Conservation (phyloP, 306 rosid genomes). For the Crataegus laevigata region DNA sequence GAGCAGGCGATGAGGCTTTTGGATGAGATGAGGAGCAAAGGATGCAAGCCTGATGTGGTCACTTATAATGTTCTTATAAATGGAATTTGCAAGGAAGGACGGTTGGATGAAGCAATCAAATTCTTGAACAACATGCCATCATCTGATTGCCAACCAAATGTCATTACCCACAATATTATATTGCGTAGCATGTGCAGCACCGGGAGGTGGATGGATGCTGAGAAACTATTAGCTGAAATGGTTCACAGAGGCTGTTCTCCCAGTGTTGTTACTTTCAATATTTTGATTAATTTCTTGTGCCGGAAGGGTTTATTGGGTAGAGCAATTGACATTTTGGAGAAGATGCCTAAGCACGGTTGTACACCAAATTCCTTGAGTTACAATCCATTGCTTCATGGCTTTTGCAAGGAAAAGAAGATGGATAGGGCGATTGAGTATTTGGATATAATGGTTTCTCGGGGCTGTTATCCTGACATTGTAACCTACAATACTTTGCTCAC, state of each 20-base stretch:
- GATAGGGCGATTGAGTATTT: constrained; percentile 76
- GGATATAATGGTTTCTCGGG: constrained; percentile 80
- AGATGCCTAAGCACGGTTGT: constrained; percentile 83
- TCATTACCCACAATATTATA: constrained; percentile 69
- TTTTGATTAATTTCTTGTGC: constrained; percentile 86
- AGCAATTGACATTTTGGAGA: constrained; percentile 82
- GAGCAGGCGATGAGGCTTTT: constrained; percentile 78
- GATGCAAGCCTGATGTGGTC: constrained; percentile 89
- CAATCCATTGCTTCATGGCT: constrained; percentile 91
- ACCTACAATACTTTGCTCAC: constrained; percentile 86
- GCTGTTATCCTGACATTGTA: constrained; percentile 93
- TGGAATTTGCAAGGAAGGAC: constrained; percentile 87
- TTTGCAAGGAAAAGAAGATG: constrained; percentile 84
- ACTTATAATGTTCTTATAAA: constrained; percentile 85
- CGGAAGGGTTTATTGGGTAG: constrained; percentile 75
- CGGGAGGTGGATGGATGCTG: constrained; percentile 93
- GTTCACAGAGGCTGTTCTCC: constrained; percentile 82
- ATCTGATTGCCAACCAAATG: constrained; percentile 74
- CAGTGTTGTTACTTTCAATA: constrained; percentile 94
- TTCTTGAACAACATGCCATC: constrained; percentile 54
- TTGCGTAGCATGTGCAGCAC: constrained; percentile 92
- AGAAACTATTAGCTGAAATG: constrained; percentile 69
- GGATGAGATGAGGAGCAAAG: constrained; percentile 77
- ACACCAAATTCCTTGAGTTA: constrained; percentile 89
- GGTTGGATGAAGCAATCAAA: constrained; percentile 75